Evolutionary conservation across 305 asterid genomes (phyloP).

Genomic region (Solanum hybrid): DNA sequence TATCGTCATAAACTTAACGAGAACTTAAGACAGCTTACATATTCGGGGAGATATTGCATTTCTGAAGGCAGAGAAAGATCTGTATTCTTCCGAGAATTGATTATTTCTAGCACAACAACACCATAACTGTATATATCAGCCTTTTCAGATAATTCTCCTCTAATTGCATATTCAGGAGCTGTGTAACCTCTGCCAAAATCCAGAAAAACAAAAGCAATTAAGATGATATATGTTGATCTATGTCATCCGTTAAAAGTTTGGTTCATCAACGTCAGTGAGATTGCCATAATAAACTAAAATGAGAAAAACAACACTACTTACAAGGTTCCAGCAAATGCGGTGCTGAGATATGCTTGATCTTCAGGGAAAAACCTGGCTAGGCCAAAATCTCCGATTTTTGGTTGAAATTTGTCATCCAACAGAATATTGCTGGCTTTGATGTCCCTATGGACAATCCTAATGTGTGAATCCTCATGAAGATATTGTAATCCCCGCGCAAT

Average conservation of each 20-base stretch:
- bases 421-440: constrained; percentile 82
- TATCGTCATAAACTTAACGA: neutral
- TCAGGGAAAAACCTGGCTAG: constrained; percentile 79
- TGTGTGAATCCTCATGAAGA: constrained; percentile 65
- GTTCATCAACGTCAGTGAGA: neutral
- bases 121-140: constrained; percentile 84
- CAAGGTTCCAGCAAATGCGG: constrained; percentile 80
- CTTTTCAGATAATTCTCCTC: constrained; percentile 74
- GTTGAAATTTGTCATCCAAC: constrained; percentile 60
- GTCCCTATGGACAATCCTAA: constrained; percentile 71
- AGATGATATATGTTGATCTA: neutral
- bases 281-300: neutral
- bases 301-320: constrained; percentile 27
- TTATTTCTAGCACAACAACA: constrained; percentile 57
- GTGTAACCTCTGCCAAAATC: constrained; percentile 52
- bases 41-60: constrained; percentile 73
- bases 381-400: constrained; percentile 79
- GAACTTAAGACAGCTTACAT: constrained; percentile 27
- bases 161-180: constrained; percentile 68
- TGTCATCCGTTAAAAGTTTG: neutral
- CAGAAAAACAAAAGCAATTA: neutral
- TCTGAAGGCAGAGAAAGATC: constrained; percentile 62
- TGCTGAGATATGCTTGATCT: constrained; percentile 83
- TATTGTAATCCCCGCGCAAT: constrained; percentile 72
- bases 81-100: constrained; percentile 59